A percentile compares a stretch with the other conserved stretches of the same genome.
Evolutionary conservation across 805 yeast genomes (phyloP).

Genomic region (Candida arabinofermentans): DNA sequence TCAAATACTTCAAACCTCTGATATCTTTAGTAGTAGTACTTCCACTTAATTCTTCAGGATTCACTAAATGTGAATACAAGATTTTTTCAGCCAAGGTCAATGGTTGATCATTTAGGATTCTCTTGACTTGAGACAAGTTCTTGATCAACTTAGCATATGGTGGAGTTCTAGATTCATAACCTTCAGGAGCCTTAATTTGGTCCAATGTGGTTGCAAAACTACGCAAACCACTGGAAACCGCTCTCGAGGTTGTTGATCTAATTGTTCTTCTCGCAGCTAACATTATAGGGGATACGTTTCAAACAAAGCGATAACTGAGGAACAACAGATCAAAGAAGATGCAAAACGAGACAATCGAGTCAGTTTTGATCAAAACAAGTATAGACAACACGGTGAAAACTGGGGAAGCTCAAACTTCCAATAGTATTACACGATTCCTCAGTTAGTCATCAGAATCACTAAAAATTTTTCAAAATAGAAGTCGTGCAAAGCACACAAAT

Average conservation of each 20-base stretch:
- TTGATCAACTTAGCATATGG: conserved; percentile 75
- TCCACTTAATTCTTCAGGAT: conserved; percentile 83
- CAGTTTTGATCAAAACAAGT: too few relatives aligned
- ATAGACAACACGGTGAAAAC: too few relatives aligned
- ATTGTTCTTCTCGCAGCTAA: conserved; percentile 9
- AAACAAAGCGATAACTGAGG: neutral
- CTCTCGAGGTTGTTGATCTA: conserved; percentile 3
- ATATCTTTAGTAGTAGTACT: conserved; percentile 32
- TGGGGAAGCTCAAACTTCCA: neutral
- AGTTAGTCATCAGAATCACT: conserved; percentile 2
- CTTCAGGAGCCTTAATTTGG: conserved; percentile 46
- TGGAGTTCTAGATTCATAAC: conserved; percentile 70
- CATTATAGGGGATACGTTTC: conserved; percentile 3
- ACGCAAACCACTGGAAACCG: conserved; percentile 14
- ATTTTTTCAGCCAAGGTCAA: conserved; percentile 94
- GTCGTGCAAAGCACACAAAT: too few relatives aligned
- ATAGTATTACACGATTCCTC: conserved; percentile 1
- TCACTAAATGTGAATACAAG: conserved; percentile 89
- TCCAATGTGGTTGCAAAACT: conserved; percentile 25
- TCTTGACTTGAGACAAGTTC: conserved; percentile 46
- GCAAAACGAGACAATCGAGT: neutral
- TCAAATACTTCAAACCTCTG: conserved; percentile 88
- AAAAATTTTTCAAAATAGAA: neutral
- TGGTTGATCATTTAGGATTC: conserved; percentile 43
- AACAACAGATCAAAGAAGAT: neutral